Evolutionary conservation across 2,329 filamentous ascomycete species (phyloP).

Genomic region (Pestalotiopsis sp.): DNA sequence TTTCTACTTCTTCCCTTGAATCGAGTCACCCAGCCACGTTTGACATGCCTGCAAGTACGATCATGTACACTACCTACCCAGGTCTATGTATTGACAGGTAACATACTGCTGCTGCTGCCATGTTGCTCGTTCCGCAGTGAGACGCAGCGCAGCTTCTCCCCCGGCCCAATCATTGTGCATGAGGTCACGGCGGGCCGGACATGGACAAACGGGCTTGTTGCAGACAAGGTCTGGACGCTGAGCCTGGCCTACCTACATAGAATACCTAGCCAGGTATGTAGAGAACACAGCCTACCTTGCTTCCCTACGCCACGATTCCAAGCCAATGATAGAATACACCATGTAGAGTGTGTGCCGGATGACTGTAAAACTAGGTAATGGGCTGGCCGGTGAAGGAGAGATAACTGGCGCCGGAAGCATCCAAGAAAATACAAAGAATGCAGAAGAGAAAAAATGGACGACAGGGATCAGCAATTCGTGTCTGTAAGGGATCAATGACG

Average conservation of each 20-base stretch:
- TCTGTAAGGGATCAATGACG: background rate
- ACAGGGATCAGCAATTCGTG: background rate
- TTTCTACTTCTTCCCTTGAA: too few species aligned
- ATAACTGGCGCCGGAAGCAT: background rate
- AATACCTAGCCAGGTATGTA: background rate
- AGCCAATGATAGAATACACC: background rate
- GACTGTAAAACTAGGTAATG: background rate
- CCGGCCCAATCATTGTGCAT: slow-evolving; percentile 1
- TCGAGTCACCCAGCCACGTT: too few species aligned
- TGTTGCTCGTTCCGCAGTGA: background rate
- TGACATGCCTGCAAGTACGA: too few species aligned
- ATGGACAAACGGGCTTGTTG: background rate
- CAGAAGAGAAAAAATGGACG: background rate
- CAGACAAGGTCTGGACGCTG: background rate
- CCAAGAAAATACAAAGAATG: background rate
- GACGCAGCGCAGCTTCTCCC: background rate
- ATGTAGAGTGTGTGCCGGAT: background rate
- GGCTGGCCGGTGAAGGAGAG: background rate
- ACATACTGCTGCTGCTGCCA: background rate
- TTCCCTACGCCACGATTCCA: background rate
- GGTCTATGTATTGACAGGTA: too few species aligned
- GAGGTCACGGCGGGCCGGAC: slow-evolving; percentile 3
- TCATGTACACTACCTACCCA: too few species aligned
- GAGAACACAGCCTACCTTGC: background rate
- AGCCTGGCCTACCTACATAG: background rate